Evolutionary conservation across 2,329 filamentous ascomycete species (phyloP), one percentile per base, ranked within the genome.

Genomic region (Colletotrichum scovillei): DNA sequence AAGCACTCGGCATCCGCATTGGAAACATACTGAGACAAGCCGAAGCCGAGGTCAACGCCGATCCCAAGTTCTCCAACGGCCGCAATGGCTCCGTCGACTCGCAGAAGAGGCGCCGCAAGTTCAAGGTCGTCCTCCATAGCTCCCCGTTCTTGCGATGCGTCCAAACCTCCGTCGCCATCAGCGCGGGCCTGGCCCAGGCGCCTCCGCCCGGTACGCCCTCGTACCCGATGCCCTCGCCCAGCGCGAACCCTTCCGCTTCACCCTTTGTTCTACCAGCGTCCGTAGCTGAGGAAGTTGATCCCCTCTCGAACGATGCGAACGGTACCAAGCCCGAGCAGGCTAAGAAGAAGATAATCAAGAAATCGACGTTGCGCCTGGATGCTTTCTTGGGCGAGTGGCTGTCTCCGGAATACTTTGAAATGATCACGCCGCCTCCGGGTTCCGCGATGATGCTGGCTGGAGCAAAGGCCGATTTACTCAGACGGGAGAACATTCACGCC

Each of bases 311-410:
- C 67, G 19, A 78, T 74, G 22, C 75, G 35, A 73, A 74, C 24
- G 28, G 62, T 8, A 28, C n/a, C 26, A 63, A 57, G 16, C 32
- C 72, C 2, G 65, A 63, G 52, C 73, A 75, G 16, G 19, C 35
- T 14, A 73, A 75, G 57, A 62, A 69, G 8, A 76, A 77, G 5
- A 76, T 89, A 4, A 77, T 89, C 72, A 86, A 87, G 70, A 93
- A 90, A 75, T 85, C 90, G 3, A 87, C 92, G 11, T 84, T 99
- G 60, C 93, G 97, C 0, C 88, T 99, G 6, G 97, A 99, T 82
- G 93, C 95, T 0, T 98, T 97, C 79, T 88, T 99, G 0, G 96
- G 97, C 62, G 97, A 99, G 86, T 99, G 97, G 97, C 88, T 98
- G 35, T 94, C 93, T 2, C 94, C 95, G 1, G 93, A 95, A 79